Evolutionary conservation across 805 yeast genomes (phyloP).

Genomic region (Lachancea dasiensis): DNA sequence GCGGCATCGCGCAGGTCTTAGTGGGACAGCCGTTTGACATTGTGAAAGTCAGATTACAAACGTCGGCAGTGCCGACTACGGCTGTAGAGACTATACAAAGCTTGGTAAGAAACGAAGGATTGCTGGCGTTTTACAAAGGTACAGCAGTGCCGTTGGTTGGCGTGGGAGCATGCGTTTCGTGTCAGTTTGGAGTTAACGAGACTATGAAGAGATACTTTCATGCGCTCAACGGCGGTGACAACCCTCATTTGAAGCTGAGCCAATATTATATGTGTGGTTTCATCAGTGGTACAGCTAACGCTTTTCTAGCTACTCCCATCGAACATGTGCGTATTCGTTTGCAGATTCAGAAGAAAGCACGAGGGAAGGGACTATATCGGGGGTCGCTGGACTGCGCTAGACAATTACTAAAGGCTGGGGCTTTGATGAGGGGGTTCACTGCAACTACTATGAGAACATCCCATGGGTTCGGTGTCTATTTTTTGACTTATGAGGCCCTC

Average conservation of each 20-base stretch:
- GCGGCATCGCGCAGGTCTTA: conserved; percentile 93
- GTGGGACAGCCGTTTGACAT: conserved; percentile 97
- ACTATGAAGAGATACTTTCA: conserved; percentile 76
- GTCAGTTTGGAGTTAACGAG: conserved; percentile 93
- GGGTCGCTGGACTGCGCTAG: conserved; percentile 44
- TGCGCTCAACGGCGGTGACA: conserved; percentile 1
- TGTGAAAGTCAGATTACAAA: conserved; percentile 86
- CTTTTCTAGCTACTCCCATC: conserved; percentile 85
- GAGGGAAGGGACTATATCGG: conserved; percentile 39
- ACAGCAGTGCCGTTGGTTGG: conserved; percentile 90
- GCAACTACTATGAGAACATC: conserved; percentile 84
- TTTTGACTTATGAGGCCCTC: conserved; percentile 84
- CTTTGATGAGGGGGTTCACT: conserved; percentile 70
- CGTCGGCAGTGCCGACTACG: conserved; percentile 66
- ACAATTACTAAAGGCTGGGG: conserved; percentile 49
- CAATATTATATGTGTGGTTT: conserved; percentile 86
- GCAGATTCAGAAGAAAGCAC: conserved; percentile 55
- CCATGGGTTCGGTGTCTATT: conserved; percentile 84
- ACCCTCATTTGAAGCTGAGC: conserved; percentile 31
- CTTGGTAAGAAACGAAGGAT: conserved; percentile 74
- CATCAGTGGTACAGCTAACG: conserved; percentile 90
- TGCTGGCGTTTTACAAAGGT: conserved; percentile 84
- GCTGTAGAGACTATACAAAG: conserved; percentile 72
- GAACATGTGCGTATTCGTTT: conserved; percentile 91
- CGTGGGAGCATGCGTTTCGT: conserved; percentile 96